Percentiles rank a stretch among this genome's conserved stretches.
Evolutionary conservation across 257 asterid genomes (phyloP).

Genomic region (Hygrophila difformis): DNA sequence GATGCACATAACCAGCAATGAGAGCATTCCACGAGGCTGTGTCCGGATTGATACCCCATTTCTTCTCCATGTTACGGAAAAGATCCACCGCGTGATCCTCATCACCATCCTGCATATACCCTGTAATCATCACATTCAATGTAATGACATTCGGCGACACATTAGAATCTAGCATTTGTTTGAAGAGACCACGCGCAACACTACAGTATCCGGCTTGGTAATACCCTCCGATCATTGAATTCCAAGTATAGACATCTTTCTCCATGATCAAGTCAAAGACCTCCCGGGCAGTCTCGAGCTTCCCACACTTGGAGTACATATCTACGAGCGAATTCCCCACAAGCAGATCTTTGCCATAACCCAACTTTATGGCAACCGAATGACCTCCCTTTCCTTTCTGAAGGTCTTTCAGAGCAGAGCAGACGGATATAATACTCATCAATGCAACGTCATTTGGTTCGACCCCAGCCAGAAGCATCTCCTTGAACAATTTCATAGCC

Average conservation of each 20-base stretch:
- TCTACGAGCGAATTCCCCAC: constrained; percentile 68
- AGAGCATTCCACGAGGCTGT: constrained; percentile 83
- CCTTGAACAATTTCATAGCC: constrained; percentile 41
- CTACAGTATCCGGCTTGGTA: constrained; percentile 76
- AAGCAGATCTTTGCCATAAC: constrained; percentile 44
- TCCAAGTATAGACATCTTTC: constrained; percentile 76
- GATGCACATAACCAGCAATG: constrained; percentile 56
- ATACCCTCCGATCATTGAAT: constrained; percentile 77
- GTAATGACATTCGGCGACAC: constrained; percentile 60
- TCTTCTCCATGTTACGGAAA: constrained; percentile 59
- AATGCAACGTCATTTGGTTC: constrained; percentile 61
- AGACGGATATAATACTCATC: constrained; percentile 51
- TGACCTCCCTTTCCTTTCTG: constrained; percentile 66
- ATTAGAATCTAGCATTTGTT: constrained; percentile 44
- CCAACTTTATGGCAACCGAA: constrained; percentile 45
- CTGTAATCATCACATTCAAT: constrained; percentile 72
- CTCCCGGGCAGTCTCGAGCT: constrained; percentile 45
- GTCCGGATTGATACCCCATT: constrained; percentile 48
- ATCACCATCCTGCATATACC: constrained; percentile 65
- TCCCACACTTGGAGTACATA: constrained; percentile 73
- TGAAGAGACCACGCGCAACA: constrained; percentile 61
- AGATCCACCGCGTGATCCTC: constrained; percentile 77
- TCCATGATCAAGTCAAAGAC: constrained; percentile 43
- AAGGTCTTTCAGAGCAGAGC: constrained; percentile 44
- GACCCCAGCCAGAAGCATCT: constrained; percentile 50